phyloP scores from a whole-genome alignment of 257 asterid genomes.

The Solanum dulcamara region DNA sequence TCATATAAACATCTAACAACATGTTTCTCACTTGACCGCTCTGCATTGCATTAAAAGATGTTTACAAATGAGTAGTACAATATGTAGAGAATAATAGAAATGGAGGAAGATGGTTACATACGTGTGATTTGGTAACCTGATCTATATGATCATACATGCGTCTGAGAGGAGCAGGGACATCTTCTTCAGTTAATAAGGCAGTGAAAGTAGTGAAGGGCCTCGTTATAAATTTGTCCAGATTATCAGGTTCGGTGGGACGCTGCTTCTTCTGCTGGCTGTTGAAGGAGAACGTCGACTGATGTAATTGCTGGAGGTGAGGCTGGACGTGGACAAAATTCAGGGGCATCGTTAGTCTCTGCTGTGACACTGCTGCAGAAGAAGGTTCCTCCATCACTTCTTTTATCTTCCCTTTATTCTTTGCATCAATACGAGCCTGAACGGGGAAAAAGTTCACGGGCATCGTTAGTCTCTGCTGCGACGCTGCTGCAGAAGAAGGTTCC shows the following conservation, averaged over 20 bases:
- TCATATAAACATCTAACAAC: background rate
- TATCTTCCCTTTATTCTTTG: background rate
- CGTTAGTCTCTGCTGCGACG: background rate
- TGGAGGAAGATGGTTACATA: background rate
- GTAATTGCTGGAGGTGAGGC: background rate
- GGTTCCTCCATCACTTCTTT: background rate
- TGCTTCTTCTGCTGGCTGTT: background rate
- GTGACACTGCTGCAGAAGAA: background rate
- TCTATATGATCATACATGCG: background rate
- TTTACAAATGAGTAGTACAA: background rate
- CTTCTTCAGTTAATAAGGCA: background rate
- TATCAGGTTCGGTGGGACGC: background rate
- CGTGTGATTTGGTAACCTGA: slow-evolving; percentile 13
- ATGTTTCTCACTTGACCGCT: slow-evolving; percentile 10
- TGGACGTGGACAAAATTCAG: background rate
- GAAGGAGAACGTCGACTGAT: background rate
- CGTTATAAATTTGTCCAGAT: background rate
- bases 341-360: background rate
- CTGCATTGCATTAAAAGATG: slow-evolving; percentile 7
- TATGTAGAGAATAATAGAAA: background rate
- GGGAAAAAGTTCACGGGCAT: background rate
- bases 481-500: background rate
- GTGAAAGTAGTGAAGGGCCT: background rate
- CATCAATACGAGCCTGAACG: background rate
- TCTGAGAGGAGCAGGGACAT: background rate